Base-by-base conservation (phyloP, 345 rosid genomes). In the Eucalyptus leucophloia region DNA sequence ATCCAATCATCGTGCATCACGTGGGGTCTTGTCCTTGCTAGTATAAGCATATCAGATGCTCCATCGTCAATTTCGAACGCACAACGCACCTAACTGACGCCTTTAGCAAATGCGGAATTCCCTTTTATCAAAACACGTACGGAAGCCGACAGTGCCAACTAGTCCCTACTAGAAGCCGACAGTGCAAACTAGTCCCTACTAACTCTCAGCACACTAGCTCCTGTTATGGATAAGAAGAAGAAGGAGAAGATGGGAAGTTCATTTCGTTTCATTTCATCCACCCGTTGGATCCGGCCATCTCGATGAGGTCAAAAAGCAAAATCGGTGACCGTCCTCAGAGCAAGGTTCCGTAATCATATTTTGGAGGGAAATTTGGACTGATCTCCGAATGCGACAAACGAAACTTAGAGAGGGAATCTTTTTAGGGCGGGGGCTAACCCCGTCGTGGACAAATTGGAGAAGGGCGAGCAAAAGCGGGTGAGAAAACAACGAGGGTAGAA, bases 191-290 rank as follows among this genome's bases (percentile, higher is more conserved):
- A 17, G 28, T 1, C 47, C 83, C 45, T 13, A 77, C 6, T 8
- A 10, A 37, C 26, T 21, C 37, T 15, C 2, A 0, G 12, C 13
- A 21, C 5, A 3, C 47, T 5, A 11, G 5, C 83, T 6, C 21
- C 7, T 21, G 13, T 12, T 10, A 5, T 12, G 83, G 83, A 77
- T 12, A 37, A 77, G 26, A 72, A 50, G 56, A 53, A 19, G 56
- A 53, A 53, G 58, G 4, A 18, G 58, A 8, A 8, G 58, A 53
- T 53, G 58, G 58, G 58, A 53, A 8, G 58, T 19, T 53, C 11
- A 21, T 53, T 53, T 53, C 58, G 2, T 53, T 19, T 53, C 58
- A 2, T 53, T 21, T 19, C 58, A 9, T 3, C 58, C 47, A 2
- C 7, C 13, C 16, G 5, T 21, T 40, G 5, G 3, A 16, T 40